Conservation (phyloP, 345 rosid species). For the Lepidium aucheri region DNA sequence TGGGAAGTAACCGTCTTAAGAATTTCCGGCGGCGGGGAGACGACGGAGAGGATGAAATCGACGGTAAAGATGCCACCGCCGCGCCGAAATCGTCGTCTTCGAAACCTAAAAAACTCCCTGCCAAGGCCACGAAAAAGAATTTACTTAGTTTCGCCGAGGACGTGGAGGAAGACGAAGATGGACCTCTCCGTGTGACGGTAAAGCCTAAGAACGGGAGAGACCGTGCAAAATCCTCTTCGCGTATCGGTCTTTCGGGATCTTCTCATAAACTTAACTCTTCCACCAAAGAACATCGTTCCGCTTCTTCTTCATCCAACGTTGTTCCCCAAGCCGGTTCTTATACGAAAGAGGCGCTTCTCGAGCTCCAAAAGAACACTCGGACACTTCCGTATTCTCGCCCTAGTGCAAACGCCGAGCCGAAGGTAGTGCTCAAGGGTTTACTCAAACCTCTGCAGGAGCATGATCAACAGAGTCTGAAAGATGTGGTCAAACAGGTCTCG, state of each 20-base stretch:
- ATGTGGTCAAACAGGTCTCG: constrained; percentile 24
- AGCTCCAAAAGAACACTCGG: constrained; percentile 78
- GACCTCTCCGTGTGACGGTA: constrained; percentile 10
- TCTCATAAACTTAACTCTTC: constrained; percentile 52
- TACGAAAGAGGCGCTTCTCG: constrained; percentile 79
- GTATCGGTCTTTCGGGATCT: constrained; percentile 31
- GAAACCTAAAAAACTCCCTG: constrained; percentile 49
- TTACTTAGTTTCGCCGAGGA: constrained; percentile 93
- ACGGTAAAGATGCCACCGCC: not conserved
- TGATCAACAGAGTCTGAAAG: constrained; percentile 32
- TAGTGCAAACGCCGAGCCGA: constrained; percentile 40
- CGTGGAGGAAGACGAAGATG: constrained; percentile 44
- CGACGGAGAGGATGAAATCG: constrained; percentile 26
- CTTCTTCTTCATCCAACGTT: constrained; percentile 25
- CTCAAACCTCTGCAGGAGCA: constrained; percentile 29
- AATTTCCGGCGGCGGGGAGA: constrained; percentile 81
- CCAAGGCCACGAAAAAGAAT: constrained; percentile 31
- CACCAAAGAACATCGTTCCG: constrained; percentile 47
- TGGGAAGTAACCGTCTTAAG: constrained; percentile 50
- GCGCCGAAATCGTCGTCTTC: constrained; percentile 30
- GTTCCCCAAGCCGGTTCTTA: constrained; percentile 80
- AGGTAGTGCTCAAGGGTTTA: constrained; percentile 49
- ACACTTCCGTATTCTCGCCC: constrained; percentile 51
- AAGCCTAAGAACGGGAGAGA: constrained; percentile 26
- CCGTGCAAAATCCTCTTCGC: constrained; percentile 39